phyloP scores from a whole-genome alignment of 495 filamentous ascomycete species.

The Trichoderma asperelloides region DNA sequence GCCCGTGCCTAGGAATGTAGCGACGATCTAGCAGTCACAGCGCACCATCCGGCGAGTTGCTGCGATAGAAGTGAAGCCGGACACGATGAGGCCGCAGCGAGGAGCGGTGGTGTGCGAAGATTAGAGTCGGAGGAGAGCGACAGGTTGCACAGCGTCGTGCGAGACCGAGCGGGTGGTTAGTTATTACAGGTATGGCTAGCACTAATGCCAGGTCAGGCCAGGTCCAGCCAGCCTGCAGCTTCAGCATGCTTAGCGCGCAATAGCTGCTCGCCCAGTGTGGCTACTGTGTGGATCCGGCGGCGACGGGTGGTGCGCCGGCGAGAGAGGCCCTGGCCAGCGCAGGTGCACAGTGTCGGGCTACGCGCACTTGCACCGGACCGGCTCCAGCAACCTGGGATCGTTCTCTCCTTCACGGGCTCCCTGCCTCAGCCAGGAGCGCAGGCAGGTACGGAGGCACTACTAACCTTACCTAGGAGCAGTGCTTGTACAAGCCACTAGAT shows the following conservation, averaged over 20 bases:
- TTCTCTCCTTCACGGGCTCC: not conserved
- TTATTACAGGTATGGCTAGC: not conserved
- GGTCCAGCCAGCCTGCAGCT: not conserved
- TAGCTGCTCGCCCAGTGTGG: not conserved
- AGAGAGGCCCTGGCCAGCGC: not conserved
- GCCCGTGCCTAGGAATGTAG: not conserved
- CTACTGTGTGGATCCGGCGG: not conserved
- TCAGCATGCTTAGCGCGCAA: not conserved
- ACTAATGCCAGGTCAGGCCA: not conserved
- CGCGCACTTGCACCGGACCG: not conserved
- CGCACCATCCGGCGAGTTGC: not conserved
- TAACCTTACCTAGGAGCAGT: not conserved
- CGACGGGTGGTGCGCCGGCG: not conserved
- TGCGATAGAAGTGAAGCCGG: not conserved
- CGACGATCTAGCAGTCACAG: not conserved
- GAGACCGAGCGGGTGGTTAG: not conserved
- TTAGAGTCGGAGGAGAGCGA: not conserved
- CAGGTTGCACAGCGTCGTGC: not conserved
- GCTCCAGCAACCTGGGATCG: constrained; percentile 1
- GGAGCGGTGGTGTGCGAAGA: not conserved
- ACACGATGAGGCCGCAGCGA: not conserved
- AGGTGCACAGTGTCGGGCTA: not conserved
- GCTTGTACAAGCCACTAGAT: not conserved
- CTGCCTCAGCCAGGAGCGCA: not conserved
- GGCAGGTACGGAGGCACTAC: no score